These are phyloP conservation scores for Daldinia loculata DNA, from an alignment of 495 filamentous ascomycete species.

Conservation along the genomic window DNA sequence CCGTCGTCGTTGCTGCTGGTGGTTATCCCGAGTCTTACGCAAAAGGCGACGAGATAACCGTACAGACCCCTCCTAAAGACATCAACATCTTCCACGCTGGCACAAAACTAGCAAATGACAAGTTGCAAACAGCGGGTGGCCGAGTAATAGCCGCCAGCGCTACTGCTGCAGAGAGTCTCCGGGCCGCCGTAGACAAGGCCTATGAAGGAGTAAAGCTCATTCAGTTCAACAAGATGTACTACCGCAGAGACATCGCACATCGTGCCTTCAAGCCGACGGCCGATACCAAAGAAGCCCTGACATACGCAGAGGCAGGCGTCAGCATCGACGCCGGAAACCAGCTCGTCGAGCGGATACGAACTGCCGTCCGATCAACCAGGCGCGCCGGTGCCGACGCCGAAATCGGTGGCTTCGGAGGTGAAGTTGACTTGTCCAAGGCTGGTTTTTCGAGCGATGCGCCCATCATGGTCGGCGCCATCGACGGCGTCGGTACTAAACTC, in stretches of 20 bases:
- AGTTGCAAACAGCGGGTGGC: conserved; percentile 80
- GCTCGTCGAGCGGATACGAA: conserved; percentile 89
- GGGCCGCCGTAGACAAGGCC: conserved; percentile 82
- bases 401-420: conserved; percentile 95
- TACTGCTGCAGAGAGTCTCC: conserved; percentile 71
- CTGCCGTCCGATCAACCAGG: conserved; percentile 77
- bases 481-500: conserved; percentile 96
- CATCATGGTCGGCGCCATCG: conserved; percentile 86
- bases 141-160: conserved; percentile 91
- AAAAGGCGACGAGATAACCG: conserved; percentile 80
- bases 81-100: conserved; percentile 93
- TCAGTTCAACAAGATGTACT: conserved; percentile 90
- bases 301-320: conserved; percentile 92
- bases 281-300: conserved; percentile 67
- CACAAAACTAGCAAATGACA: conserved; percentile 69
- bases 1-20: conserved; percentile 90
- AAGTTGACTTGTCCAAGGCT: conserved; percentile 80
- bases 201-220: conserved; percentile 82
- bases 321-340: conserved; percentile 91
- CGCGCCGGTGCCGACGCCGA: conserved; percentile 86
- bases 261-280: conserved; percentile 61
- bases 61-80: conserved; percentile 50
- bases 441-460: conserved; percentile 74
- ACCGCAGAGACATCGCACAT: conserved; percentile 90
- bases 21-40: conserved; percentile 93